phyloP scores from a whole-genome alignment of 768 basidiomycete species.

The Lyophyllum shimeji region DNA sequence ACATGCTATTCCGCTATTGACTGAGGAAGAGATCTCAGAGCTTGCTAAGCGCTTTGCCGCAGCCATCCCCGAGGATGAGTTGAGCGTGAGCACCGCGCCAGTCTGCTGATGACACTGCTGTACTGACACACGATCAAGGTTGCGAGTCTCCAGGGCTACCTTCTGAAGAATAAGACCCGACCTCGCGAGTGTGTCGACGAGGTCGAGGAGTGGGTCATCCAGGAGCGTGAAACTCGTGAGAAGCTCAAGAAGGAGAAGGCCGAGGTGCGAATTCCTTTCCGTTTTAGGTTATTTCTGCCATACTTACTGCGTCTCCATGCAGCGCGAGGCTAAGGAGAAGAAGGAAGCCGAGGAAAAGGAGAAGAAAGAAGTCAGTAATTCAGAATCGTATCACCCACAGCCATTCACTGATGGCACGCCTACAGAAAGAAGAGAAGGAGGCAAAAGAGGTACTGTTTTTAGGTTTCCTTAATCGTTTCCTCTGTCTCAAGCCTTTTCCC shows the following conservation, averaged over 20 bases:
- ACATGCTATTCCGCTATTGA: slow-evolving; percentile 65
- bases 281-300: slow-evolving; percentile 2
- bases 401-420: slow-evolving; percentile 7
- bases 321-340: slow-evolving; percentile 83
- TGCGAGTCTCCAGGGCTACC: slow-evolving; percentile 81
- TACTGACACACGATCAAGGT: slow-evolving; percentile 44
- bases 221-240: slow-evolving; percentile 82
- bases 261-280: slow-evolving; percentile 36
- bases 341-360: slow-evolving; percentile 69
- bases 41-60: slow-evolving; percentile 83
- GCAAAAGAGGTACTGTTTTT: slow-evolving; percentile 37
- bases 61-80: slow-evolving; percentile 82
- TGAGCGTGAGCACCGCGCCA: slow-evolving; percentile 57
- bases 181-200: slow-evolving; percentile 84
- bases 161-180: slow-evolving; percentile 89
- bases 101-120: neutral
- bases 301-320: slow-evolving; percentile 20
- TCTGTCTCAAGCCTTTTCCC: neutral
- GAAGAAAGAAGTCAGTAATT: slow-evolving; percentile 42
- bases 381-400: slow-evolving; percentile 1
- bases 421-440: slow-evolving; percentile 52
- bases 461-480: slow-evolving; percentile 4
- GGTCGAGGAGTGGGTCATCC: slow-evolving; percentile 71
- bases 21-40: slow-evolving; percentile 72
- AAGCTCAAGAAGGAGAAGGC: slow-evolving; percentile 82